Evolutionary conservation across 2,329 filamentous ascomycete genomes (phyloP), one percentile per base, ranked within the genome.

Genomic region (Oidium heveae): DNA sequence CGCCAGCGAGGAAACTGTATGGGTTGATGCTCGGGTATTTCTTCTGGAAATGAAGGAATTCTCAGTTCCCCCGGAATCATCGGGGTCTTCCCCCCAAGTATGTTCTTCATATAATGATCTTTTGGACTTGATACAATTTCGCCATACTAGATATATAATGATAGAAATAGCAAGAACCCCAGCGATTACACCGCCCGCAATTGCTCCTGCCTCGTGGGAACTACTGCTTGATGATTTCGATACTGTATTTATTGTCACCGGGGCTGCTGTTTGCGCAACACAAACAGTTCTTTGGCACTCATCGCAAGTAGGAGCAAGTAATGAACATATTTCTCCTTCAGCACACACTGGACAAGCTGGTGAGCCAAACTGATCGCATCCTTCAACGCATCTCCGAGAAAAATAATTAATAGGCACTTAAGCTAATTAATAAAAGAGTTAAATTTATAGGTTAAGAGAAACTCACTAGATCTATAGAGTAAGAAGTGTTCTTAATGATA

Each of bases 1-100:
- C 16, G 91, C 91, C 65, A 98, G 86, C 13, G 89, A 96, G 63
- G 83, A 77, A 55, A 89, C 82, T n/a, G 85, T 85, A 65, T 91
- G 80, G 47, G 85, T 84, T 12, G 88, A 91, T 55, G 83, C 77
- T 61, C 87, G 75, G 59, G 80, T 74, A 61, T 77, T 74, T 59
- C 74, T 67, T 60, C 71, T 69, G 60, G 72, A 72, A 55, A 67
- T 72, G 64, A 73, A 74, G 59, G 73, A 71, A 70, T 75, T 72
- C 65, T 75, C 67, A 56, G 71, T 69, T 59, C 69, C 65, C 57
- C 73, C 72, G 59, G 77, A 71, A 41, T 73, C 72, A 37, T 74
- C 70, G 53, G 66, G 62, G 13, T 69, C 68, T 44, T 74, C 68
- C 54, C 72, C 68, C 71, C 76, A 80, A 46, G 74, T 69, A 50